phyloP scores from a whole-genome alignment of 345 rosid genomes.

The Hibiscus mutabilis region DNA sequence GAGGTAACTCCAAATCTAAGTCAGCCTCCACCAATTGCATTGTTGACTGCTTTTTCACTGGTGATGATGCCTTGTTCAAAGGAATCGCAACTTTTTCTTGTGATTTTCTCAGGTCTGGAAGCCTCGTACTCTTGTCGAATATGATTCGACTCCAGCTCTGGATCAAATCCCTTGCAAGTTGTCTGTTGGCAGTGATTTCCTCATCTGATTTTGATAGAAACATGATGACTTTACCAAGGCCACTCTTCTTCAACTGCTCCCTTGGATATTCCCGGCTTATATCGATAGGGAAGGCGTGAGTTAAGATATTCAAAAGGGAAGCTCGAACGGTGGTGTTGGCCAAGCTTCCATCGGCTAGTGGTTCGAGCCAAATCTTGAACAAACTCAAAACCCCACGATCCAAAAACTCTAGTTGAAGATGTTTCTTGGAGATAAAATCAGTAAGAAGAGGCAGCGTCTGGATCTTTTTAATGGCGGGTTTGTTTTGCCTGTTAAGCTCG shows the following conservation, averaged over 20 bases:
- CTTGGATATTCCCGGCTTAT: not conserved
- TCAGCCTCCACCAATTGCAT: too few relatives aligned
- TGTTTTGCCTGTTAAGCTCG: not conserved
- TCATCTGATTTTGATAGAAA: not conserved
- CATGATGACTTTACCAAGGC: not conserved
- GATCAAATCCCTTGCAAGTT: not conserved
- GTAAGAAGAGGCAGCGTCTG: not conserved
- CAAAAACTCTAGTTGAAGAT: not conserved
- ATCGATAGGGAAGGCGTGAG: not conserved
- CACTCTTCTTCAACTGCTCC: not conserved
- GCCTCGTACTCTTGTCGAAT: not conserved
- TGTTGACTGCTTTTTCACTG: not conserved
- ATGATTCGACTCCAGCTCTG: not conserved
- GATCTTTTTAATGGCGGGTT: not conserved
- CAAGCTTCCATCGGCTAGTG: not conserved
- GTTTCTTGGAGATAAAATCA: not conserved
- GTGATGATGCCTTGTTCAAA: too few relatives aligned
- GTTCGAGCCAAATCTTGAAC: not conserved
- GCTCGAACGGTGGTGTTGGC: not conserved
- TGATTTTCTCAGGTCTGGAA: not conserved
- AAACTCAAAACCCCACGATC: not conserved
- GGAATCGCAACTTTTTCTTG: not conserved
- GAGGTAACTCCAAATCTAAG: too few relatives aligned
- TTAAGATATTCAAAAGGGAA: not conserved
- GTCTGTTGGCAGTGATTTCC: not conserved